These are phyloP conservation scores for Purpureocillium takamizusanense DNA, from an alignment of 2,329 filamentous ascomycete genomes.

Conservation along the genomic window DNA sequence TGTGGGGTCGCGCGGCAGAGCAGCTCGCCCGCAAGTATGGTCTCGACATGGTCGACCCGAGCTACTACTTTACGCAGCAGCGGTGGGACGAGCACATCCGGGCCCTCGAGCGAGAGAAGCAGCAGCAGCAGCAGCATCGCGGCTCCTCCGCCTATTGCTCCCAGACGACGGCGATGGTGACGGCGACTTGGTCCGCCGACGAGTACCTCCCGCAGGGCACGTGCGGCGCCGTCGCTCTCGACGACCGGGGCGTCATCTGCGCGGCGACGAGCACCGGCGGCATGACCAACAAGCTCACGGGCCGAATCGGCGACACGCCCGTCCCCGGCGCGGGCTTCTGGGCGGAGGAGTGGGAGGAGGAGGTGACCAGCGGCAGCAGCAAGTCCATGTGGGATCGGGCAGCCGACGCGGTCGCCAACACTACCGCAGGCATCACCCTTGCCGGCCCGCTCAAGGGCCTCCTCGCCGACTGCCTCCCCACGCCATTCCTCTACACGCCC, in stretches of 20 bases:
- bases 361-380: constrained; percentile 8
- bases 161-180: constrained; percentile 24
- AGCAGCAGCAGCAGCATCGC: no score
- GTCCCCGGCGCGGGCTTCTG: constrained; percentile 79
- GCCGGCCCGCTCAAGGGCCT: constrained; percentile 33
- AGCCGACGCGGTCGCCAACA: not conserved
- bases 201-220: constrained; percentile 77
- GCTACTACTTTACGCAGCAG: constrained; percentile 71
- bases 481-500: constrained; percentile 31
- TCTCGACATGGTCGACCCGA: constrained; percentile 56
- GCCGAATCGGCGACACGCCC: constrained; percentile 79
- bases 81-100: constrained; percentile 70
- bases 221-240: constrained; percentile 72
- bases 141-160: no score
- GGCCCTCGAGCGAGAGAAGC: constrained; percentile 43
- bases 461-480: constrained; percentile 52
- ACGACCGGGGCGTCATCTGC: constrained; percentile 65
- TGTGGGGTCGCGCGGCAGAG: constrained; percentile 62
- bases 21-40: constrained; percentile 58
- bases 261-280: constrained; percentile 63
- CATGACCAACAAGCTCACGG: constrained; percentile 80
- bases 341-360: constrained; percentile 72
- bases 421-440: constrained; percentile 9
- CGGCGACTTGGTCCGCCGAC: constrained; percentile 45
- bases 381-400: constrained; percentile 7